Base-by-base conservation (phyloP, 441 rosid genomes). In the Hura crepitans region DNA sequence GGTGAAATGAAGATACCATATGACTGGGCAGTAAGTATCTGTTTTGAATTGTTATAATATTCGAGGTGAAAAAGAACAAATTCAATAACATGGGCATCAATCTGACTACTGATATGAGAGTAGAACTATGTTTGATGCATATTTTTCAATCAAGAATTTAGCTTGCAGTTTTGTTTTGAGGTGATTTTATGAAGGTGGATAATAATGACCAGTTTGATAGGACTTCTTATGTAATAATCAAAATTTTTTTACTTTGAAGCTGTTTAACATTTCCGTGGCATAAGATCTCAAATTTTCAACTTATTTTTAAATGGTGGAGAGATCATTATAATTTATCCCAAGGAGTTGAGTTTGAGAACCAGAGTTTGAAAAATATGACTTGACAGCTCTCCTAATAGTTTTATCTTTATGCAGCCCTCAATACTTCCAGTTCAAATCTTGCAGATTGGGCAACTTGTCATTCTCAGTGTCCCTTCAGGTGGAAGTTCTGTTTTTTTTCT, bases 381-480 rank as follows among this genome's bases (percentile, higher is more conserved):
- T 43, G 20, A 43, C 39, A n/a, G 45, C 6, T 57, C 10, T 13
- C 14, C 54, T 45, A 22, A 68, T 35, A 31, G 23, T 15, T 58
- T 12, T 7, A 46, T 70, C 39, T 57, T 57, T 6, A 23, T 81
- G 83, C 93, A 93, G 97, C 97, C 98, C 49, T 81, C 97, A 62
- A 82, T 93, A 73, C 97, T 93, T 84, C 96, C 98, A 5, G 50
- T 93, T 76, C 97, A 93, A 80, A 82, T 91, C 75, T 74, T 93
- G 64, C 87, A 83, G 65, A 79, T 91, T 18, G 98, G 98, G 53
- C 86, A 93, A 79, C 94, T 93, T 68, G 87, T 91, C 81, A 87
- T 93, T 84, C 97, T 93, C 68, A 68, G 82, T 17, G 98, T 91
- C 66, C 98, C 98, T 68, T 89, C 86, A 87, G 98, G 97, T 91